These are phyloP conservation scores for Nemania serpens DNA, from an alignment of 2,329 filamentous ascomycete species.

Conservation along the genomic window DNA sequence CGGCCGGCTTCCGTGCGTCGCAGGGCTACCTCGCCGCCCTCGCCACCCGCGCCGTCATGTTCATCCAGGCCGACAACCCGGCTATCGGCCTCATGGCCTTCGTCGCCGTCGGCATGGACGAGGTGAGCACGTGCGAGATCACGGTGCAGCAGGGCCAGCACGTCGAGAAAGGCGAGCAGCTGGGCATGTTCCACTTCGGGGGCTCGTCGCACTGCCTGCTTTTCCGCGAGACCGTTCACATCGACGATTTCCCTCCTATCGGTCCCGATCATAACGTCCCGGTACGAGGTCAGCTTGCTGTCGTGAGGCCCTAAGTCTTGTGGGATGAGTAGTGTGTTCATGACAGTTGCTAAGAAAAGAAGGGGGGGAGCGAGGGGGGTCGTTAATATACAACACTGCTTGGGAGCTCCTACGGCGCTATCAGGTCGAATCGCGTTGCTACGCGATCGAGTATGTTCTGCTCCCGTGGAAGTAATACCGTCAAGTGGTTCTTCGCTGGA, in stretches of 20 bases:
- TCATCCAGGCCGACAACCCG: conserved; percentile 71
- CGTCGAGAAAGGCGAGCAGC: conserved; percentile 70
- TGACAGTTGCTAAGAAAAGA: background rate
- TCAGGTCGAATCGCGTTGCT: too few species aligned
- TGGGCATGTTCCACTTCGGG: conserved; percentile 83
- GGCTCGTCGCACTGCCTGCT: conserved; percentile 72
- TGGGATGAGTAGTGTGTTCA: background rate
- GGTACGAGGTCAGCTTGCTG: conserved; percentile 35
- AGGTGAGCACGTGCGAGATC: conserved; percentile 75
- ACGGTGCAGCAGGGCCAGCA: conserved; percentile 68
- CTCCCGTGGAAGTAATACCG: background rate
- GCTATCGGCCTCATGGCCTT: conserved; percentile 71
- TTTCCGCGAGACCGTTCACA: conserved; percentile 61
- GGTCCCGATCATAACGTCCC: conserved; percentile 35
- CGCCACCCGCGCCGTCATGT: conserved; percentile 72
- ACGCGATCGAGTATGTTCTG: too few species aligned
- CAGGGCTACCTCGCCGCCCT: conserved; percentile 70
- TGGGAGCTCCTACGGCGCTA: too few species aligned
- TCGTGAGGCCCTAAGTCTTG: conserved; percentile 27
- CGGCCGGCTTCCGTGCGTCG: conserved; percentile 46
- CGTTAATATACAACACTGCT: background rate
- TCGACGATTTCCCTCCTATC: conserved; percentile 40
- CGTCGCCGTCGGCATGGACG: conserved; percentile 75
- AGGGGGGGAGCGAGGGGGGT: background rate
- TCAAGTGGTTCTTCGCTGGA: background rate